Conservation (phyloP, 169 alveolate species). For the Cryptosporidium viatorum region DNA sequence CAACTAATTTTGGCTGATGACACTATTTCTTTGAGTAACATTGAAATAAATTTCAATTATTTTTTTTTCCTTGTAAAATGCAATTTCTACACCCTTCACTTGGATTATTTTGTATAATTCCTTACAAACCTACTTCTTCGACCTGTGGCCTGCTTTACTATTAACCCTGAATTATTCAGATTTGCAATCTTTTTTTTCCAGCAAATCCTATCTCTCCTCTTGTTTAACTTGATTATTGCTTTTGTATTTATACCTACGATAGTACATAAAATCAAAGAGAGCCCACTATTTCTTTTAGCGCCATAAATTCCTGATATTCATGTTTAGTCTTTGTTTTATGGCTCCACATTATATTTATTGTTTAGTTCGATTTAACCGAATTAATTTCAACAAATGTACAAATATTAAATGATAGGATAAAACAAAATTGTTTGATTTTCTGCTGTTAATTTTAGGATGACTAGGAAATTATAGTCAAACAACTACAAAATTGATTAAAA, state of each 20-base stretch:
- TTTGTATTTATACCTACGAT: neutral
- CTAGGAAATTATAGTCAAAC: no score
- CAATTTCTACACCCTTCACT: neutral
- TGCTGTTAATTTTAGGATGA: no score
- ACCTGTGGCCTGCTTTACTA: conserved; percentile 5
- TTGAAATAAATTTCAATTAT: conserved; percentile 5
- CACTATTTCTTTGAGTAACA: conserved; percentile 57
- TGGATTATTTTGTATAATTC: neutral
- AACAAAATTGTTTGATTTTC: no score
- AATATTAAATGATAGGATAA: no score
- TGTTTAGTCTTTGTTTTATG: conserved; percentile 18
- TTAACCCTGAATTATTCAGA: conserved; percentile 5
- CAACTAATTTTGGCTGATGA: conserved; percentile 70
- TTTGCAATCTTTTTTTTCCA: neutral
- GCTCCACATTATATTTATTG: neutral
- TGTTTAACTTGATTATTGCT: neutral
- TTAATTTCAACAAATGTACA: no score
- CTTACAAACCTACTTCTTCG: conserved; percentile 4
- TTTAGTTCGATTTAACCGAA: neutral
- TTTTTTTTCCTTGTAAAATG: neutral
- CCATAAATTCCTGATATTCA: conserved; percentile 11
- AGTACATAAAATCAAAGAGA: neutral
- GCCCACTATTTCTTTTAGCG: conserved; percentile 29
- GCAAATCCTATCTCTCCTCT: conserved; percentile 11
- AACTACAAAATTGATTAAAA: no score